These are phyloP conservation scores for Stereum hirsutum DNA, from an alignment of 1,284 basidiomycete species.

Conservation along the genomic window DNA sequence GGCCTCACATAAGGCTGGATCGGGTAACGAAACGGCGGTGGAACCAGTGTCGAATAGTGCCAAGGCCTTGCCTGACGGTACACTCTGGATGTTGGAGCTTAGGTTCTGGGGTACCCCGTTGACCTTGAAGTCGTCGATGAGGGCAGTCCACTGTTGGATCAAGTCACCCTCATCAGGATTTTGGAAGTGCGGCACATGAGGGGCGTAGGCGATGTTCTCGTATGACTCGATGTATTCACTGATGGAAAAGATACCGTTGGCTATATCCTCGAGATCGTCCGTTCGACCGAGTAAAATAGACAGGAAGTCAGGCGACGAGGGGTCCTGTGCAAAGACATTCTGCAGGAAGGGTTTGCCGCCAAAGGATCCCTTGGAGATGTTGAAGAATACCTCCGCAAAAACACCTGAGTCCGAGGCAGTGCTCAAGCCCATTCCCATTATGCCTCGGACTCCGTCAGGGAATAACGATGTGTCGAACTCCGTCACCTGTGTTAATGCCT, in stretches of 20 bases:
- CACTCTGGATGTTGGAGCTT: slow-evolving; percentile 17
- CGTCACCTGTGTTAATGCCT: slow-evolving; percentile 9
- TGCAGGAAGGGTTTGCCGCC: slow-evolving; percentile 14
- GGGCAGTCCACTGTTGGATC: slow-evolving; percentile 18
- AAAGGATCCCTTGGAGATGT: slow-evolving; percentile 4
- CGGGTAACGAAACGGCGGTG: slow-evolving; percentile 19
- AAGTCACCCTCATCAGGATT: too few species aligned
- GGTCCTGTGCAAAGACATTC: slow-evolving; percentile 18
- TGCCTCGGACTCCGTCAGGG: slow-evolving; percentile 14
- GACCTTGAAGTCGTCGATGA: slow-evolving; percentile 20
- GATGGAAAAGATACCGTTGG: slow-evolving; percentile 22
- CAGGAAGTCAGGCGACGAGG: slow-evolving; percentile 18
- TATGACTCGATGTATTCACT: slow-evolving; percentile 18
- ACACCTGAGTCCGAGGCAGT: slow-evolving; percentile 9
- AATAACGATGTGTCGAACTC: slow-evolving; percentile 14
- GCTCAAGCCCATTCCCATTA: slow-evolving; percentile 19
- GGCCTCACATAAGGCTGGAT: slow-evolving; percentile 17
- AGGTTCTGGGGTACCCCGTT: slow-evolving; percentile 19
- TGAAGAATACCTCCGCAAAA: slow-evolving; percentile 4
- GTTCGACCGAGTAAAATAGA: slow-evolving; percentile 19
- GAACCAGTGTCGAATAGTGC: slow-evolving; percentile 23
- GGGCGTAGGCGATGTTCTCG: slow-evolving; percentile 15
- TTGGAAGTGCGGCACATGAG: slow-evolving; percentile 8
- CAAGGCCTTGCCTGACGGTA: slow-evolving; percentile 18
- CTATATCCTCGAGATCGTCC: slow-evolving; percentile 15